phyloP scores from a whole-genome alignment of 352 stramenopile species.

The Thalassiosira ordinaria region DNA sequence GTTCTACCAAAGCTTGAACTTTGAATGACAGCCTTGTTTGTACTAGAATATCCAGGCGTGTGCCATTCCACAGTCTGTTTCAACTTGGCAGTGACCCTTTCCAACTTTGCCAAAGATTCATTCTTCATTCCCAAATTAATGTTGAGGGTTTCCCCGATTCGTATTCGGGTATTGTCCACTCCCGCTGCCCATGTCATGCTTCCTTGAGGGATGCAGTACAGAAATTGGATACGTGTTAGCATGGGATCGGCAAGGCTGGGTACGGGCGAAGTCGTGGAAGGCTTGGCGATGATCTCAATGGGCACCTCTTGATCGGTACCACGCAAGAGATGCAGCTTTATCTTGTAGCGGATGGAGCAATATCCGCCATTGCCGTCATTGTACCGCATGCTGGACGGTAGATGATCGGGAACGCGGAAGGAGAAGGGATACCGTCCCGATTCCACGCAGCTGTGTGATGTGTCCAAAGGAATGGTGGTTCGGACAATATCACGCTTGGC shows the following conservation, averaged over 20 bases:
- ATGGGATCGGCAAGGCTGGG: neutral
- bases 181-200: conserved; percentile 4
- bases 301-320: conserved; percentile 16
- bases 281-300: conserved; percentile 18
- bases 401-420: conserved; percentile 27
- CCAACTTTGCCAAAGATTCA: conserved; percentile 12
- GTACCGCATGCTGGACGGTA: conserved; percentile 17
- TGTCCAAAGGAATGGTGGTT: conserved; percentile 12
- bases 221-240: conserved; percentile 4
- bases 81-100: conserved; percentile 7
- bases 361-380: conserved; percentile 21
- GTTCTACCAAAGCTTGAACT: conserved; percentile 3
- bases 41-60: conserved; percentile 6
- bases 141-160: conserved; percentile 16
- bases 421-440: conserved; percentile 6
- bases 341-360: conserved; percentile 22
- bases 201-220: conserved; percentile 23
- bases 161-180: conserved; percentile 12
- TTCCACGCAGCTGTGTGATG: neutral
- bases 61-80: conserved; percentile 18
- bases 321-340: conserved; percentile 17
- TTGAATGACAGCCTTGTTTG: conserved; percentile 9
- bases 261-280: neutral
- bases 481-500: conserved; percentile 14
- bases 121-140: conserved; percentile 26